Evolutionary conservation across 2,329 filamentous ascomycete species (phyloP), one percentile per base, ranked within the genome.

Genomic region (Hypoxylon sp.): DNA sequence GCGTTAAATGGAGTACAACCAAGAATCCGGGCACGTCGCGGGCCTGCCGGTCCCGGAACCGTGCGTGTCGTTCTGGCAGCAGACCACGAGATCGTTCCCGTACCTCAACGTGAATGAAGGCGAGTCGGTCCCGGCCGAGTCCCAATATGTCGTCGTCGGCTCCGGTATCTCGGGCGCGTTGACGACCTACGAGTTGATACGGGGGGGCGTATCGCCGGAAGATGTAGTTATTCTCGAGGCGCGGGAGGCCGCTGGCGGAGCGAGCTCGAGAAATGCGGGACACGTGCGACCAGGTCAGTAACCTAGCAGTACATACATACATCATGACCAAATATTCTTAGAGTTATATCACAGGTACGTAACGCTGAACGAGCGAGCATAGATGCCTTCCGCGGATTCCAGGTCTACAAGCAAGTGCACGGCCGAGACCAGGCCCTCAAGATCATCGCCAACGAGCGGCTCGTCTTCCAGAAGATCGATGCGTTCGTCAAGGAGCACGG

Each of bases 361-460:
- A 8, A 19, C 51, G 17, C 57, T 61, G 30, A 56, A n/a, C 15
- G 7, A 26, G 1, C 13, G 3, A 2, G 13, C 15, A 26, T 20
- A 60, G 75, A 83, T 65, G 81, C 81, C 0, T 84, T 84, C 65
- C 77, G 81, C 8, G 82, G 81, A 0, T 84, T 82, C 66, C 75
- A 73, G 37, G 77, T 77, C 11, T 83, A 83, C 67, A 61, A 75
- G 13, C 71, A 75, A 13, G 68, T 81, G 10, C 80, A 82, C 58
- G 81, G 81, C 4, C 59, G 68, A 0, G 77, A 79, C 22, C 79
- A 82, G 68, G 80, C 81, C 1, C 72, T 80, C 20, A 81, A 82
- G 64, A 81, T 83, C 54, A 76, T 82, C 34, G 75, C 75, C 22
- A 79, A 81, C 61, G 81, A 82, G 69, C 75, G 77, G 13, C 66